These are phyloP conservation scores for Claviceps sp. DNA, from an alignment of 2,329 filamentous ascomycete species.

Conservation along the genomic window DNA sequence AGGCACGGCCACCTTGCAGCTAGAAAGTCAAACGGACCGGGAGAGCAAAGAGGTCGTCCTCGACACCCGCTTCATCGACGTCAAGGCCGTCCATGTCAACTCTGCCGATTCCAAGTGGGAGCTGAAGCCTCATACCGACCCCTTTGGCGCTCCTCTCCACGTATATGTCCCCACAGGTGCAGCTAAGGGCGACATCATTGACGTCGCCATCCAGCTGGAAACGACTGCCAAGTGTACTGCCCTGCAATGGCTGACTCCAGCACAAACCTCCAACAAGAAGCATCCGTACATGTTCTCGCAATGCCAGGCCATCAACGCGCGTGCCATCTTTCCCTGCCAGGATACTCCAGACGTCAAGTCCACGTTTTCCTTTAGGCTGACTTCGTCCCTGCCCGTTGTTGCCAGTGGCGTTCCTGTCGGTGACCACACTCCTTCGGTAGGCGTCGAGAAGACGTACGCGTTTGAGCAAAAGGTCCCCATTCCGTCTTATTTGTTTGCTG, in stretches of 20 bases:
- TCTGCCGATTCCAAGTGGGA: conserved; percentile 52
- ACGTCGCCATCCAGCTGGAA: conserved; percentile 52
- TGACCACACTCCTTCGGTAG: conserved; percentile 28
- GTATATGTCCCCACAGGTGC: conserved; percentile 45
- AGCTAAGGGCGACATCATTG: conserved; percentile 37
- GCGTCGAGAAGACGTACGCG: conserved; percentile 53
- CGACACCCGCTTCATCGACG: conserved; percentile 73
- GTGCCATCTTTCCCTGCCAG: conserved; percentile 91
- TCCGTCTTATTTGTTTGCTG: conserved; percentile 85
- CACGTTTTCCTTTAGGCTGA: conserved; percentile 81
- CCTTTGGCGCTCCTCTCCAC: conserved; percentile 60
- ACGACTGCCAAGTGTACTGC: conserved; percentile 86
- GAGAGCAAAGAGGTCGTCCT: conserved; percentile 67
- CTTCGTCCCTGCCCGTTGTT: conserved; percentile 77
- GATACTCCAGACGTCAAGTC: conserved; percentile 96
- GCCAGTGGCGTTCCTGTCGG: conserved; percentile 62
- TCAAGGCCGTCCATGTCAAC: conserved; percentile 59
- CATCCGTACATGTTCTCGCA: conserved; percentile 97
- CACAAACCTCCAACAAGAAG: conserved; percentile 89
- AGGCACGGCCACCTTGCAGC: conserved; percentile 61
- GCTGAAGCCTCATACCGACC: conserved; percentile 54
- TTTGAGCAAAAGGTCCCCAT: conserved; percentile 90
- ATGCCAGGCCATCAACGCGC: conserved; percentile 90
- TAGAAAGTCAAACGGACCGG: conserved; percentile 64
- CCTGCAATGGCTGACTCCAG: conserved; percentile 86